These are phyloP conservation scores for Ascomycota sp. DNA, from an alignment of 2,329 filamentous ascomycete genomes.

Conservation along the genomic window DNA sequence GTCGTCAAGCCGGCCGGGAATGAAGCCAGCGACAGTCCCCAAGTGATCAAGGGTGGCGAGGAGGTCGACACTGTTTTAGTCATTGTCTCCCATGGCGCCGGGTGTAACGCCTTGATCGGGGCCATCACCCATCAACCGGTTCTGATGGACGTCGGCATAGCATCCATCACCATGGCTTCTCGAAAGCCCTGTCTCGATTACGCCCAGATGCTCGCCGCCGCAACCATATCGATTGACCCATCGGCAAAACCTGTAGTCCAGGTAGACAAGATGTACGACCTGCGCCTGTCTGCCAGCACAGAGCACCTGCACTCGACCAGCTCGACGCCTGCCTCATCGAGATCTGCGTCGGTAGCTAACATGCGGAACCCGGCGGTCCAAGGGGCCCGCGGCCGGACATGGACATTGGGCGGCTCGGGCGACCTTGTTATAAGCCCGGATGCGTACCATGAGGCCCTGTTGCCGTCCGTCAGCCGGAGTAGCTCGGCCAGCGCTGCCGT, in stretches of 20 bases:
- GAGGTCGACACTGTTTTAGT: conserved; percentile 61
- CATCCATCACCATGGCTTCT: conserved; percentile 76
- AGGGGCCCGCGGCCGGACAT: conserved; percentile 15
- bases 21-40: conserved; percentile 13
- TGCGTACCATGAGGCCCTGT: conserved; percentile 20
- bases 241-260: conserved; percentile 15
- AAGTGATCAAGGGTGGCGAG: conserved; percentile 23
- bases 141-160: conserved; percentile 72
- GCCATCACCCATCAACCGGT: conserved; percentile 83
- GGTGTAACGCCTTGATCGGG: conserved; percentile 87
- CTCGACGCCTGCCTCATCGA: conserved; percentile 14
- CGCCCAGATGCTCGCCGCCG: conserved; percentile 11
- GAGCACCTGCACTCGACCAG: conserved; percentile 42
- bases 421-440: conserved; percentile 14
- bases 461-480: conserved; percentile 20
- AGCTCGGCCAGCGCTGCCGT: conserved; percentile 21
- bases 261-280: conserved; percentile 46
- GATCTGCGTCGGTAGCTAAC: conserved; percentile 13
- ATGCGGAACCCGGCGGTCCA: conserved; percentile 8
- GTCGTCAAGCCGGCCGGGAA: conserved; percentile 19
- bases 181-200: conserved; percentile 29
- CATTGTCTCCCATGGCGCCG: conserved; percentile 82
- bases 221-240: conserved; percentile 5
- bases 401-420: conserved; percentile 7
- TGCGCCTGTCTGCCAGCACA: conserved; percentile 52